Conservation (phyloP, 2,329 filamentous ascomycete genomes). For the Cladorrhinum sp. region DNA sequence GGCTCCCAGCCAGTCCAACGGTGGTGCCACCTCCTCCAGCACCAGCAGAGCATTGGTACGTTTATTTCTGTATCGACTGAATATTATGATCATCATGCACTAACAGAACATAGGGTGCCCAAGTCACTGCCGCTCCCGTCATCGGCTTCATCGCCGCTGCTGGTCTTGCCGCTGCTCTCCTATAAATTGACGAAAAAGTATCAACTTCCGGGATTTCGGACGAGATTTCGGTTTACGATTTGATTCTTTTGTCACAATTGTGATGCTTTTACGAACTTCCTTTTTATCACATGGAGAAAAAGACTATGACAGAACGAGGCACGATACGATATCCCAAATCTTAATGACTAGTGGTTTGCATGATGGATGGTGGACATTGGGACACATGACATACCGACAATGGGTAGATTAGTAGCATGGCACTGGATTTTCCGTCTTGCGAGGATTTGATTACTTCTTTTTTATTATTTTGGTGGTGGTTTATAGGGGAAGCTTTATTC, state of each 20-base stretch:
- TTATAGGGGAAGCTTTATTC: not conserved
- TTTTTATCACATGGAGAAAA: constrained; percentile 4
- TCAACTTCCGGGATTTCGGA: constrained; percentile 1
- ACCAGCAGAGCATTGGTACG: constrained; percentile 30
- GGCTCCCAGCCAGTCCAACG: constrained; percentile 23
- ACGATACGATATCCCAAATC: constrained; percentile 18
- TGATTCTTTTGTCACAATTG: constrained; percentile 17
- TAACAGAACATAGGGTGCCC: constrained; percentile 31
- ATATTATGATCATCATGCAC: not conserved
- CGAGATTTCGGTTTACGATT: constrained; percentile 9
- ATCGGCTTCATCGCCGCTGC: constrained; percentile 47
- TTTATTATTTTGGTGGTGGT: not conserved
- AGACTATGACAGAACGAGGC: constrained; percentile 13
- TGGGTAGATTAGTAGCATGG: not conserved
- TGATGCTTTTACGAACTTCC: constrained; percentile 21
- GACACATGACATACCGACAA: not conserved
- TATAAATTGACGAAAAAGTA: constrained; percentile 36
- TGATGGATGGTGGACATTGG: constrained; percentile 12
- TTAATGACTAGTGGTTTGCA: constrained; percentile 25
- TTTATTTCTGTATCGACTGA: constrained; percentile 6
- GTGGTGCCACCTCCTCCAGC: constrained; percentile 17
- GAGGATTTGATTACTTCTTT: not conserved
- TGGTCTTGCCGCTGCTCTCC: constrained; percentile 47
- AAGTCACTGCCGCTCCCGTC: constrained; percentile 44
- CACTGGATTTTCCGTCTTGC: not conserved